Percentiles rank a stretch among this genome's conserved stretches.
Evolutionary conservation across 2,329 filamentous ascomycete genomes (phyloP).

Genomic region (Colletotrichum spaethianum): DNA sequence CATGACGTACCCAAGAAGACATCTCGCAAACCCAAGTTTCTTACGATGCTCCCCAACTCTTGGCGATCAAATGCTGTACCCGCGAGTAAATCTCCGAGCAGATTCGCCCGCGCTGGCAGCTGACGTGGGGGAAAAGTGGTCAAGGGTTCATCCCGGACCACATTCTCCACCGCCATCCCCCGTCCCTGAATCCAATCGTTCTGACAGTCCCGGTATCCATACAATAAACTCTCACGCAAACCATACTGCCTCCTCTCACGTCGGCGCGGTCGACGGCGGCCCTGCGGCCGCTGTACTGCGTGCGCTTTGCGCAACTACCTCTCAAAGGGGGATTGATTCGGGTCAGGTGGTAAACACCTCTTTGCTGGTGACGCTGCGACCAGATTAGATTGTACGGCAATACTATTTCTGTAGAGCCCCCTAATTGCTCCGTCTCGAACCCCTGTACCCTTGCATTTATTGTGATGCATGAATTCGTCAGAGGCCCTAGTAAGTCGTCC

Average conservation of each 20-base stretch:
- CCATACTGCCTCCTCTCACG: no score
- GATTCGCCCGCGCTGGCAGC: not conserved
- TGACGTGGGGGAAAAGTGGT: not conserved
- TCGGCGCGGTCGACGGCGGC: not conserved
- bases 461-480: not conserved
- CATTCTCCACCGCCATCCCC: not conserved
- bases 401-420: no score
- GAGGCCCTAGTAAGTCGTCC: not conserved
- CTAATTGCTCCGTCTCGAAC: not conserved
- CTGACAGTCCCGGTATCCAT: not conserved
- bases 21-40: not conserved
- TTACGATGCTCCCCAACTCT: no score
- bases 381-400: not conserved
- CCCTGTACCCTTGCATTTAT: not conserved
- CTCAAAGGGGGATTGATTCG: not conserved
- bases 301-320: not conserved
- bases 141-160: not conserved
- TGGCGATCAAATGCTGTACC: not conserved
- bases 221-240: not conserved
- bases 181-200: not conserved
- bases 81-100: not conserved
- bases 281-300: no score
- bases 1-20: not conserved
- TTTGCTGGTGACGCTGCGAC: not conserved
- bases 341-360: not conserved